These are phyloP conservation scores for Trebouxia gelatinosa DNA, from an alignment of 163 green algal genomes.

Conservation along the genomic window DNA sequence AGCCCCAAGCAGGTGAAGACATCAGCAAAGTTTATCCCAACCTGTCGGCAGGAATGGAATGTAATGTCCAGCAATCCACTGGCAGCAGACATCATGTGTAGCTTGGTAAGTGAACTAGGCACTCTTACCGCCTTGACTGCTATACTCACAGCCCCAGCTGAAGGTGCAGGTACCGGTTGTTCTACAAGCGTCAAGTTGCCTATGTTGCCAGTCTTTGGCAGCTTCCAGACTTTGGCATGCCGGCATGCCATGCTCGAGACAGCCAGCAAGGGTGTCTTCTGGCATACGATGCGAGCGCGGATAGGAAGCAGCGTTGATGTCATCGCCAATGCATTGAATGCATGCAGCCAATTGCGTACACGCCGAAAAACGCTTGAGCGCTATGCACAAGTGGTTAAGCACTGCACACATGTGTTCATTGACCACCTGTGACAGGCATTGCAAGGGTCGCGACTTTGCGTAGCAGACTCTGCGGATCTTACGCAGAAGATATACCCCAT, in stretches of 20 bases:
- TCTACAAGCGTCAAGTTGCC: neutral
- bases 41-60: no score
- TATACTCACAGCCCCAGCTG: neutral
- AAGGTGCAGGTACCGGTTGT: neutral
- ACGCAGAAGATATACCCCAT: no score
- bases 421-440: no score
- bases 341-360: neutral
- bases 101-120: no score
- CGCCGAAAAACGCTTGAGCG: no score
- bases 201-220: conserved; percentile 11
- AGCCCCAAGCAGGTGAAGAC: conserved; percentile 15
- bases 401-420: neutral
- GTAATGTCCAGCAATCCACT: neutral
- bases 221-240: neutral
- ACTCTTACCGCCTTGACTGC: conserved; percentile 21
- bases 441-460: no score
- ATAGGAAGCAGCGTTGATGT: neutral
- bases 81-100: no score
- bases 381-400: neutral
- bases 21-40: conserved; percentile 22
- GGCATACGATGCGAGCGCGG: no score
- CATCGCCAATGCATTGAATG: neutral
- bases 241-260: no score
- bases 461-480: no score
- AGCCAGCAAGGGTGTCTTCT: no score